Evolutionary conservation across 2,329 filamentous ascomycete genomes (phyloP), one percentile per base, ranked within the genome.

Genomic region (Teratosphaeria nubilosa): DNA sequence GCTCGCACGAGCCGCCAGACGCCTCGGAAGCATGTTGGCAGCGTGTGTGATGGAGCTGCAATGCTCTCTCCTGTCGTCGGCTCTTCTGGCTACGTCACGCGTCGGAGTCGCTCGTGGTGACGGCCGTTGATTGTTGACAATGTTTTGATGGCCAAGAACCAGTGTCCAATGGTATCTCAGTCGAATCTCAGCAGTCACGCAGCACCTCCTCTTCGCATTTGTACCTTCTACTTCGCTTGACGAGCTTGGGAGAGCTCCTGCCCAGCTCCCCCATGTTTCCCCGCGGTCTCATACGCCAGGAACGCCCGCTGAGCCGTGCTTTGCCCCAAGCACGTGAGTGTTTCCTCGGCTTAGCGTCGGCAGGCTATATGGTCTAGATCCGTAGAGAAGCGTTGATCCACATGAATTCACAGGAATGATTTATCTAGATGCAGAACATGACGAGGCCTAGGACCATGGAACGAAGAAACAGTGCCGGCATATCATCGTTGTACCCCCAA

Each of bases 21-120:
- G 63, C 32, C 61, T 58, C 37, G 63, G 37, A 53, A 66, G 56
- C 64, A 66, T 66, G 1, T 34, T 53, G 50, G 50, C 9, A 6
- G 14, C 11, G 22, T 51, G 50, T 51, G 50, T 34, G 10, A 2
- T 9, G 14, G 32, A 14, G 5, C 34, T 41, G 34, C 34, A 41
- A 16, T 41, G 34, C 16, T 41, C 11, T 14, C 20, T 48, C 41
- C 20, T 20, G 41, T 48, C 20, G 41, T 48, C n/a, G 41, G 27
- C 16, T 41, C 34, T 41, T 11, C 34, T 41, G 34, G 34, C 34
- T 14, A 41, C 34, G 34, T 16, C 34, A 41, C 34, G 34, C 34
- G 34, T 41, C 34, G 27, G 5, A 30, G 27, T 30, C 27, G 27
- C 7, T 30, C 2, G 34, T 16, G 2, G 41, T 48, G 41, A 48